Conservation (phyloP, 768 basidiomycete species). For the Serpula lacrymans region DNA sequence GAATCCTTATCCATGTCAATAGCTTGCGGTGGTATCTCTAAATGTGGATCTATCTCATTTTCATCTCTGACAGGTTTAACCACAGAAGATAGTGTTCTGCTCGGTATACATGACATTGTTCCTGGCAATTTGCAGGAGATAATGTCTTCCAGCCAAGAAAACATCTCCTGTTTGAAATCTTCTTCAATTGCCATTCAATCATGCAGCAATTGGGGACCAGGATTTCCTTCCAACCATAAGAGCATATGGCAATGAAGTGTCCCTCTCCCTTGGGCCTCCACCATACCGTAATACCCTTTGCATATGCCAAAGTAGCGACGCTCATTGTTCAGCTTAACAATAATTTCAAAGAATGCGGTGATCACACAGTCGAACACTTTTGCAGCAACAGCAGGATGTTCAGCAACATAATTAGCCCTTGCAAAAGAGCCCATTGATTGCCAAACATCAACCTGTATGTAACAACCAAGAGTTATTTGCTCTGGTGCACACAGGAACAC, state of each 20-base stretch:
- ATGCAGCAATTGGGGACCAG: not conserved
- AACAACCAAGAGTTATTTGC: too few relatives aligned
- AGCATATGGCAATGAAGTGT: slow-evolving; percentile 37
- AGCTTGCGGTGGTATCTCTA: not conserved
- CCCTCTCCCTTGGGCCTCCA: slow-evolving; percentile 36
- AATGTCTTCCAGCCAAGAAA: not conserved
- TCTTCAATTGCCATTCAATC: not conserved
- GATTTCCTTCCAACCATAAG: slow-evolving; percentile 28
- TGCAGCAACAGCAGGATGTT: not conserved
- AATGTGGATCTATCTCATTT: not conserved
- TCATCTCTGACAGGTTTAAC: not conserved
- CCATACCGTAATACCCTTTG: slow-evolving; percentile 35
- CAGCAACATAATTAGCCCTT: not conserved
- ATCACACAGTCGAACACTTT: not conserved
- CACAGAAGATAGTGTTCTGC: too few relatives aligned
- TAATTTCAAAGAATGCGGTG: not conserved
- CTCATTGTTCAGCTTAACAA: not conserved
- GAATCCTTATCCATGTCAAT: not conserved
- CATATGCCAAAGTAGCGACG: slow-evolving; percentile 27
- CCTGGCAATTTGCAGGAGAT: not conserved
- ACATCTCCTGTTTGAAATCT: not conserved
- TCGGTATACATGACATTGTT: not conserved
- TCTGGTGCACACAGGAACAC: too few relatives aligned
- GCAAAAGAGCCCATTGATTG: not conserved
- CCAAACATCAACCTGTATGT: not conserved